Conservation (phyloP, 73 alveolate species). For the Stentor roeselii region DNA sequence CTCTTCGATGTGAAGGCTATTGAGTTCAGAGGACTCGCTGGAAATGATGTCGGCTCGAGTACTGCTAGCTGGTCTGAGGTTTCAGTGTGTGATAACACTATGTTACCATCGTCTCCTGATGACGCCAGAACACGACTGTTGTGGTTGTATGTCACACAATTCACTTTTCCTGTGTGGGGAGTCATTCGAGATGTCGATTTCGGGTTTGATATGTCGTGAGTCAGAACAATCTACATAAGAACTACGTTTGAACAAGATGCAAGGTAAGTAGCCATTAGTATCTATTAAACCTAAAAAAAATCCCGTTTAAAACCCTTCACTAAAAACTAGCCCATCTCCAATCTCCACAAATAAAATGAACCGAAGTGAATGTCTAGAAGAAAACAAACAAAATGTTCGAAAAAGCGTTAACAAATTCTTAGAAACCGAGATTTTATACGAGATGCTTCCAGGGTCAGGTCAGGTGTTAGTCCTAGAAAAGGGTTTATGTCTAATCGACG, state of each 20-base stretch:
- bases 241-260: slow-evolving; percentile 34
- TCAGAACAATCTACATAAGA: slow-evolving; percentile 28
- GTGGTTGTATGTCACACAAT: slow-evolving; percentile 46
- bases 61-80: slow-evolving; percentile 33
- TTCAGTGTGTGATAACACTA: slow-evolving; percentile 38
- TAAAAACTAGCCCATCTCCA: neutral
- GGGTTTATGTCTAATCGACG: slow-evolving; percentile 15
- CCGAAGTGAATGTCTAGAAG: neutral
- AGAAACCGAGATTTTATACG: slow-evolving; percentile 11
- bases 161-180: slow-evolving; percentile 45
- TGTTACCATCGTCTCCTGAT: slow-evolving; percentile 66
- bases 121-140: slow-evolving; percentile 45
- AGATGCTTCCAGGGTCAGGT: slow-evolving; percentile 20
- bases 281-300: neutral
- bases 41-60: slow-evolving; percentile 15
- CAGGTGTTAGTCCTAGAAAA: slow-evolving; percentile 18
- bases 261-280: slow-evolving; percentile 15
- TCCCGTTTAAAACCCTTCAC: neutral
- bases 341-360: no score
- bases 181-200: slow-evolving; percentile 26
- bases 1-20: slow-evolving; percentile 43
- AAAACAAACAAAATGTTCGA: slow-evolving; percentile 12
- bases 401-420: slow-evolving; percentile 7
- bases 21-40: slow-evolving; percentile 52
- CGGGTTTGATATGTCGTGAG: slow-evolving; percentile 38